These are phyloP conservation scores for Ophiocordyceps camponoti-leonardi DNA, from an alignment of 2,329 filamentous ascomycete genomes.

Conservation along the genomic window DNA sequence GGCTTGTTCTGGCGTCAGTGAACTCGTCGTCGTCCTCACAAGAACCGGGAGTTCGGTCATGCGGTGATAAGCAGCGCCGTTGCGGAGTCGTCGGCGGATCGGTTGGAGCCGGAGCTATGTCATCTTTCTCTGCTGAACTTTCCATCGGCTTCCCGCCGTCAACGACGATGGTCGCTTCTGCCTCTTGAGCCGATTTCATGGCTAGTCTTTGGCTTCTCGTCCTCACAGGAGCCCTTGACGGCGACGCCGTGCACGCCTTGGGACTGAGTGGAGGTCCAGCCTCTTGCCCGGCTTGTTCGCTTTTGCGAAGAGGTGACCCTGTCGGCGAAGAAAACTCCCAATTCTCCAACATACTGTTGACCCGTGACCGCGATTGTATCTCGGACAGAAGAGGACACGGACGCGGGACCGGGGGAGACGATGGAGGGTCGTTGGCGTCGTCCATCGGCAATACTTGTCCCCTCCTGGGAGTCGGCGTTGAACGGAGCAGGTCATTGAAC, in stretches of 20 bases:
- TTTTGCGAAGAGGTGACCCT: conserved; percentile 26
- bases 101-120: not conserved
- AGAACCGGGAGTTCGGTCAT: conserved; percentile 19
- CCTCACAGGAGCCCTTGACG: conserved; percentile 5
- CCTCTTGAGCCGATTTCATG: not conserved
- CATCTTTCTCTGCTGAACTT: not conserved
- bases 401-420: conserved; percentile 39
- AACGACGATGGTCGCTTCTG: conserved; percentile 7
- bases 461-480: conserved; percentile 43
- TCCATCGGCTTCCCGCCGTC: conserved; percentile 6
- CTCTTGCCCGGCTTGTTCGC: conserved; percentile 7
- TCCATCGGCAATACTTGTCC: conserved; percentile 31
- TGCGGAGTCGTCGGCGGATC: conserved; percentile 5
- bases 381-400: conserved; percentile 33
- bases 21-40: conserved; percentile 28
- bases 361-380: conserved; percentile 29
- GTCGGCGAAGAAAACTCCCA: conserved; percentile 43
- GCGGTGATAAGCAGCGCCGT: conserved; percentile 3
- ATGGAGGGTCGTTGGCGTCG: conserved; percentile 36
- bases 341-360: conserved; percentile 14
- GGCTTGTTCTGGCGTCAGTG: conserved; percentile 31
- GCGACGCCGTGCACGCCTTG: conserved; percentile 3
- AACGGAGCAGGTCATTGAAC: conserved; percentile 36
- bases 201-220: conserved; percentile 3
- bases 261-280: conserved; percentile 4